Evolutionary conservation across 345 rosid species (phyloP).

Genomic region (Aethionema arabicum): DNA sequence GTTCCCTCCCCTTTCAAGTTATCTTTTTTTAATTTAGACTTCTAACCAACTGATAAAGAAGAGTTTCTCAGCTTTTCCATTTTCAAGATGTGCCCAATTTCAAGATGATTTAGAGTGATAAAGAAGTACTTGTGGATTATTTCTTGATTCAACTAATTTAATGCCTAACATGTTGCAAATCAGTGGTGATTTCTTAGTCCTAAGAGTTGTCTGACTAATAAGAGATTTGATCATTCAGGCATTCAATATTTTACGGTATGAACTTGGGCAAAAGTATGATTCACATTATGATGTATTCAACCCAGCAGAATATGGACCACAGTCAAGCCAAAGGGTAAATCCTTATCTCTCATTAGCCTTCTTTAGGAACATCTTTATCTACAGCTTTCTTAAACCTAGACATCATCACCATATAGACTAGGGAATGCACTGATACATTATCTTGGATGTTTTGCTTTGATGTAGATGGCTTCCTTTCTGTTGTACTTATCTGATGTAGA

Average conservation of each 20-base stretch:
- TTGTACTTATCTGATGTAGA: constrained; percentile 67
- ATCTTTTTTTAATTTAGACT: neutral
- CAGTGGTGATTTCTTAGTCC: constrained; percentile 9
- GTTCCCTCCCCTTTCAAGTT: neutral
- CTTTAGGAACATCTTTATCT: neutral
- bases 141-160: neutral
- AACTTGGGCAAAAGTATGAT: constrained; percentile 85
- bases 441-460: constrained; percentile 4
- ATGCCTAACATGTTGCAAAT: constrained; percentile 6
- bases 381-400: neutral
- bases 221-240: constrained; percentile 49
- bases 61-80: no score
- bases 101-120: neutral
- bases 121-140: neutral
- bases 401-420: neutral
- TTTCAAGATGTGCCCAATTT: neutral
- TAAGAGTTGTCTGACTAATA: constrained; percentile 15
- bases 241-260: constrained; percentile 81
- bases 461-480: constrained; percentile 66
- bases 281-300: constrained; percentile 85
- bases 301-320: constrained; percentile 82
- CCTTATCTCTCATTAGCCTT: constrained; percentile 6
- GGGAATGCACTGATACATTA: neutral
- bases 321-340: constrained; percentile 71
- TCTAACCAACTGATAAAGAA: no score